These are phyloP conservation scores for Primulina huaijiensis DNA, from an alignment of 257 asterid genomes.

Conservation along the genomic window DNA sequence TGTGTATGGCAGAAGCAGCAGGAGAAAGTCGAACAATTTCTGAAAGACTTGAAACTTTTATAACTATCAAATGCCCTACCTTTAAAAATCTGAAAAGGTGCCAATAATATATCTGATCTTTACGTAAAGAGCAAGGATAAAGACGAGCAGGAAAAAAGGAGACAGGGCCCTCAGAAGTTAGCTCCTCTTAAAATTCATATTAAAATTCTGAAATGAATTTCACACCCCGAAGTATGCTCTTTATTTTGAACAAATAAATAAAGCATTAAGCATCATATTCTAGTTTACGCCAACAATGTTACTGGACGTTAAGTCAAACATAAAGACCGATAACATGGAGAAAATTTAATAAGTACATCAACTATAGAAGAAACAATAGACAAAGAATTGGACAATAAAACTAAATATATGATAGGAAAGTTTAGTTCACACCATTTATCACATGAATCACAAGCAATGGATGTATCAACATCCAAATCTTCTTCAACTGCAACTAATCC, in stretches of 20 bases:
- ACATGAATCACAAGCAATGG: constrained; percentile 98
- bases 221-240: background rate
- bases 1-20: background rate
- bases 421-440: constrained; percentile 65
- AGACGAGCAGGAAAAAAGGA: background rate
- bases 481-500: constrained; percentile 61
- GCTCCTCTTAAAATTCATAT: constrained; percentile 9
- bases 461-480: constrained; percentile 82
- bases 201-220: background rate
- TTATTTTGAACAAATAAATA: no score
- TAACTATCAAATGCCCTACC: constrained; percentile 14
- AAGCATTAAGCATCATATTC: constrained; percentile 14
- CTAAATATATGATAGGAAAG: background rate
- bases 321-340: no score
- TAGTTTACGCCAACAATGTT: background rate
- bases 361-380: background rate
- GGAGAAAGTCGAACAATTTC: constrained; percentile 11
- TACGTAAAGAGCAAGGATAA: constrained; percentile 5
- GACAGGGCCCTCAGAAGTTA: background rate
- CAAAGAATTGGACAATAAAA: background rate
- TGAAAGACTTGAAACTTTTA: constrained; percentile 1
- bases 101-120: background rate
- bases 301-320: background rate
- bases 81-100: background rate
- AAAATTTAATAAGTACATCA: background rate